A percentile compares a stretch with the other conserved stretches of the same genome.
phyloP scores from a whole-genome alignment of 441 rosid genomes.

The Metrosideros polymorpha region DNA sequence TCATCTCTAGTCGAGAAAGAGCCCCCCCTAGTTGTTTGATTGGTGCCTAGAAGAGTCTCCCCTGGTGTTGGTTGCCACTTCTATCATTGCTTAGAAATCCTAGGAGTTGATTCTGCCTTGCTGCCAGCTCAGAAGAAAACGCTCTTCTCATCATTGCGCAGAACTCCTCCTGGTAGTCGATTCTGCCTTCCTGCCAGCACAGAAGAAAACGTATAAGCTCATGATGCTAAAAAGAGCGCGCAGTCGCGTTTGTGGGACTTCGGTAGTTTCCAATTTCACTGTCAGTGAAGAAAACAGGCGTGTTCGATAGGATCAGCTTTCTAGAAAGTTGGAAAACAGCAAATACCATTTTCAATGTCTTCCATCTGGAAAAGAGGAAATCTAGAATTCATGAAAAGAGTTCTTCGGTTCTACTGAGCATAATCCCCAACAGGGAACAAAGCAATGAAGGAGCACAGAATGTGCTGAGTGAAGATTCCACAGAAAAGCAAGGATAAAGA shows the following conservation, averaged over 20 bases:
- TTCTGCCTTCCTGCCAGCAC: slow-evolving; percentile 44
- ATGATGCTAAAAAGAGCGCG: not conserved
- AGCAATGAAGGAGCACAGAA: not conserved
- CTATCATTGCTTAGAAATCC: slow-evolving; percentile 53
- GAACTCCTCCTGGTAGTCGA: slow-evolving; percentile 27
- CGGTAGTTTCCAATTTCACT: not conserved
- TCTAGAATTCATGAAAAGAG: not conserved
- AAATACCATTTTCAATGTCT: not conserved
- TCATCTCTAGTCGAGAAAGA: too few species aligned
- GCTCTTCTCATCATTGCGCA: too few species aligned
- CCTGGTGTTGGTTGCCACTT: slow-evolving; percentile 49
- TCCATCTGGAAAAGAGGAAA: not conserved
- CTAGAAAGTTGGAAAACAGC: not conserved
- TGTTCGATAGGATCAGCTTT: not conserved
- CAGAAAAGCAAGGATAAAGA: not conserved
- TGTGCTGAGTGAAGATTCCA: not conserved
- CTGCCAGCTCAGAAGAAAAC: slow-evolving; percentile 12
- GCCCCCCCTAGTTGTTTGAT: not conserved
- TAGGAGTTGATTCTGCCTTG: slow-evolving; percentile 59
- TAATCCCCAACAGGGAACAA: not conserved
- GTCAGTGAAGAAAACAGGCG: not conserved
- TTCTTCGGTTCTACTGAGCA: not conserved
- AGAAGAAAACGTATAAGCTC: not conserved
- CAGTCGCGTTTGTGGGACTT: not conserved
- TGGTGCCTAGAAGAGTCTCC: slow-evolving; percentile 25